Evolutionary conservation across 768 basidiomycete species (phyloP).

Genomic region (Paxillus ammoniavirescens): DNA sequence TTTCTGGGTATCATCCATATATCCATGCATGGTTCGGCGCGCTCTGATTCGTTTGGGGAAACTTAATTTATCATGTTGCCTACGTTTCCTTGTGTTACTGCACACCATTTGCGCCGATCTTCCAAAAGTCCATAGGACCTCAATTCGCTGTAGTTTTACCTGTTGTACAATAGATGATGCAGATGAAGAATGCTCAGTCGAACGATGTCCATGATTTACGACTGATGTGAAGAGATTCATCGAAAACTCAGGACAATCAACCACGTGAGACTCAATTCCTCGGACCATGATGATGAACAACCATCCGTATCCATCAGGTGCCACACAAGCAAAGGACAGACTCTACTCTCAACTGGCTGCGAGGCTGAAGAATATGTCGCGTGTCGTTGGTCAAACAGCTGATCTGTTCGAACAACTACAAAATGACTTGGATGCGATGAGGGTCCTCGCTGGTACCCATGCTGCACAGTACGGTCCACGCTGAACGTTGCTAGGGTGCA

Average conservation of each 20-base stretch:
- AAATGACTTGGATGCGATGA: conserved; percentile 75
- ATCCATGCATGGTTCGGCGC: conserved; percentile 18
- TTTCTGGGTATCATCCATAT: conserved; percentile 20
- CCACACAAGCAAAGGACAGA: conserved; percentile 76
- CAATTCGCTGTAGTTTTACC: too few relatives aligned
- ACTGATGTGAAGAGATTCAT: too few relatives aligned
- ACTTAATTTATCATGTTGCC: too few relatives aligned
- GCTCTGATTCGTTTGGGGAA: conserved; percentile 8
- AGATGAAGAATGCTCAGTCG: too few relatives aligned
- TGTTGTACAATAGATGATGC: too few relatives aligned
- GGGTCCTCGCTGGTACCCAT: conserved; percentile 73
- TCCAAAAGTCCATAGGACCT: too few relatives aligned
- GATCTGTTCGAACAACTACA: conserved; percentile 76
- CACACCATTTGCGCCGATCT: too few relatives aligned
- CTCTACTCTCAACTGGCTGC: conserved; percentile 76
- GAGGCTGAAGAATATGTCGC: conserved; percentile 64
- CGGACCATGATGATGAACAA: conserved; percentile 9
- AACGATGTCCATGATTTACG: too few relatives aligned
- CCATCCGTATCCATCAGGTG: conserved; percentile 46
- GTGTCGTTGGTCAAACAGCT: conserved; percentile 68
- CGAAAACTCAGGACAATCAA: too few relatives aligned
- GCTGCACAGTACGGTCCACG: conserved; percentile 67
- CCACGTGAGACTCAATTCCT: too few relatives aligned
- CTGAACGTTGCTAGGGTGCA: not conserved
- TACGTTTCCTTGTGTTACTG: too few relatives aligned